Base-by-base conservation (phyloP, 2,329 filamentous ascomycete species). In the Cytospora chrysosperma region DNA sequence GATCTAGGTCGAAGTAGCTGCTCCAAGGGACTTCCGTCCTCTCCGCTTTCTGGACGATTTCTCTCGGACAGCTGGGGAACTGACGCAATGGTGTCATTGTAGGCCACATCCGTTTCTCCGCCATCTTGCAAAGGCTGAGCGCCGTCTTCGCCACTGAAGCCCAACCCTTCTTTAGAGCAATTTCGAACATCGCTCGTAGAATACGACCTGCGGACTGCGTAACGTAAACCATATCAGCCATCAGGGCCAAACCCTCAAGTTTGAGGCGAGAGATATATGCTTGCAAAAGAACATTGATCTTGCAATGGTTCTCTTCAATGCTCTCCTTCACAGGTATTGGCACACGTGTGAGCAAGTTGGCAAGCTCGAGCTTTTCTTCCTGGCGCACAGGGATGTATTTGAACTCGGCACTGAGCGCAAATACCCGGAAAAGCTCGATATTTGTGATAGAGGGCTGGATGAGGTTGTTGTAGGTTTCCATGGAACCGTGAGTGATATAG, bases 41-140 rank as follows among this genome's bases (percentile, higher is more conserved):
- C 79, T 99, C 95, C 3, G 93, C 90, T 77, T 98, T 98, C 69
- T 92, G 88, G 56, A 98, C 81, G 59, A 98, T 91, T 64, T 98
- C 94, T 49, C 87, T 82, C 3, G 93, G 88, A 72, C 93, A 97
- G 47, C 81, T 79, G 4, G 90, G 86, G 73, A 99, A 99, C 72
- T 99, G 95, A 60, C 95, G 87, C 34, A 99, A 82, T 13, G 96
- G 95, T 43, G 92, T 92, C 95, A 98, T 99, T 7, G 94, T 98
- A 17, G 94, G 93, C 95, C 95, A 99, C 96, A 99, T 99, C 56
- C 96, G 86, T 82, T 97, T 97, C 80, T 99, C 95, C 0, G 94
- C 95, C 92, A 97, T 98, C 80, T 99, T 99, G 79, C 96, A 99
- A 59, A 99, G 84, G 70, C 97, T 92, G 50, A 99, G 81, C 0